Conservation (phyloP, 129 eudicot species). For the Tagetes erecta region DNA sequence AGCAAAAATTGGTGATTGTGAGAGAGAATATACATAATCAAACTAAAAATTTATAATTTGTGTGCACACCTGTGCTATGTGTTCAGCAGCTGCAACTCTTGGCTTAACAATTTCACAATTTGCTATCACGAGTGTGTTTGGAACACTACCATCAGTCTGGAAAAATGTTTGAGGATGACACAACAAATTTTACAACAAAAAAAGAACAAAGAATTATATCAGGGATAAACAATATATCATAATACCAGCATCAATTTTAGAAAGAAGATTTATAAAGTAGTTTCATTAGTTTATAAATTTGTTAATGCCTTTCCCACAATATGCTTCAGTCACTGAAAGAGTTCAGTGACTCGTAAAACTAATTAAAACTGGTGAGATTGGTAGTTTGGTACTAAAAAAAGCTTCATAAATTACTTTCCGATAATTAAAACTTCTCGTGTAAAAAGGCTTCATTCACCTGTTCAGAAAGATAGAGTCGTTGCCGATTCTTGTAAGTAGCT, state of each 20-base stretch:
- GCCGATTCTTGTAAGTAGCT: conserved; percentile 93
- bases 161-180: neutral
- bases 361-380: neutral
- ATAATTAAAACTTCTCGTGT: neutral
- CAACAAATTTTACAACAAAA: neutral
- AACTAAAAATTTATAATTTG: neutral
- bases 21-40: neutral
- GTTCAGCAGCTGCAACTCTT: conserved; percentile 95
- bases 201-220: neutral
- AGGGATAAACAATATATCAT: neutral
- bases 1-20: conserved; percentile 10
- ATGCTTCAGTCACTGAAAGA: neutral
- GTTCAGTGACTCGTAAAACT: neutral
- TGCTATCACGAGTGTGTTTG: conserved; percentile 88
- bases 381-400: neutral
- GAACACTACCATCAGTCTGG: conserved; percentile 94
- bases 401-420: neutral
- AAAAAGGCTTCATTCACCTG: conserved; percentile 50
- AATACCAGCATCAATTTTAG: neutral
- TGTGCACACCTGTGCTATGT: conserved; percentile 72
- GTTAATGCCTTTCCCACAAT: neutral
- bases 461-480: conserved; percentile 93
- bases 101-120: conserved; percentile 89
- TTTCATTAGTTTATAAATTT: neutral
- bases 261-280: neutral